Conservation (phyloP, 2,329 filamentous ascomycete species). For the Seiridium cupressi region DNA sequence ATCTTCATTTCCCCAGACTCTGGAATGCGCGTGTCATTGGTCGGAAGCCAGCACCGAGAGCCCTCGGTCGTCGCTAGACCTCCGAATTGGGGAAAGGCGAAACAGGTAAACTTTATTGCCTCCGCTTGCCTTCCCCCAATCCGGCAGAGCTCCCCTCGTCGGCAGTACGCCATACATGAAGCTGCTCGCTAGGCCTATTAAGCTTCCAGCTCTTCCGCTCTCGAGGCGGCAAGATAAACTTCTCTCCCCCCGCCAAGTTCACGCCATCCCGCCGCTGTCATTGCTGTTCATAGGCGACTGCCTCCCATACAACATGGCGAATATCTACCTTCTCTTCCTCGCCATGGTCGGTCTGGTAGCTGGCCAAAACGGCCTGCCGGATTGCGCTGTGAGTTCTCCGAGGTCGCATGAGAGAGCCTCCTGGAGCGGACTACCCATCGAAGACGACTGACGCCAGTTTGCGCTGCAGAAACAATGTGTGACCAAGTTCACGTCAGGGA, state of each 20-base stretch:
- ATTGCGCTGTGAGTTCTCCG: conserved; percentile 52
- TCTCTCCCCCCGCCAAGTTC: no score
- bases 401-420: no score
- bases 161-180: not conserved
- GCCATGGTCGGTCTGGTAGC: conserved; percentile 52
- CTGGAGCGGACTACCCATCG: not conserved
- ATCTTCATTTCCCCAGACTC: not conserved
- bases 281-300: not conserved
- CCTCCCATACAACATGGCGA: conserved; percentile 37
- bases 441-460: not conserved
- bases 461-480: conserved; percentile 27
- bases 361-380: conserved; percentile 47
- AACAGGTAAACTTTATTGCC: not conserved
- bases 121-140: not conserved
- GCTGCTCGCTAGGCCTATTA: no score
- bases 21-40: not conserved
- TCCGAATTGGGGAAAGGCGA: not conserved
- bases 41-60: not conserved
- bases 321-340: conserved; percentile 45
- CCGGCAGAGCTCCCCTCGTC: not conserved
- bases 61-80: not conserved
- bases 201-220: not conserved
- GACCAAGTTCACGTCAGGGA: conserved; percentile 31
- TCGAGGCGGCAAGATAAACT: not conserved
- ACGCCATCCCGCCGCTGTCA: no score